phyloP scores from a whole-genome alignment of 2,329 filamentous ascomycete species.

The Phoma sp. region DNA sequence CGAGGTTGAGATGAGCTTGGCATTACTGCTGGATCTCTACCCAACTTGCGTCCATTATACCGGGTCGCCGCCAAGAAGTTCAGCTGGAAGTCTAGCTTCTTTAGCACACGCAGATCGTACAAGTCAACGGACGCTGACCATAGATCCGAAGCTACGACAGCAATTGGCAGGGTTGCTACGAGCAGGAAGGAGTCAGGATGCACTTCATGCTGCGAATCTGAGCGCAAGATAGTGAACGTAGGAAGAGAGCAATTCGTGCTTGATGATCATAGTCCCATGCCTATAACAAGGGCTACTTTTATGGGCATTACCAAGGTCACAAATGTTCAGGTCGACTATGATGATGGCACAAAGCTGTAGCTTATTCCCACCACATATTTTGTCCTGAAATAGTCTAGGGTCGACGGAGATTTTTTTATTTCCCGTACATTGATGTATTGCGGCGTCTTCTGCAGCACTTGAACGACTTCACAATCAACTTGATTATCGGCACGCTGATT shows the following conservation, averaged over 20 bases:
- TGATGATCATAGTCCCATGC: background rate
- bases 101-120: background rate
- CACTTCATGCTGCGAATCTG: background rate
- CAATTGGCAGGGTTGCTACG: background rate
- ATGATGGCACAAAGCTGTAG: background rate
- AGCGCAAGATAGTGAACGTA: background rate
- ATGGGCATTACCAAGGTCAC: background rate
- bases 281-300: background rate
- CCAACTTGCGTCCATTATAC: constrained; percentile 21
- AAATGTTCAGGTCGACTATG: background rate
- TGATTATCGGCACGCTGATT: no score
- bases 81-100: constrained; percentile 7
- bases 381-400: no score
- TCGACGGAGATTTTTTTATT: no score
- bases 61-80: background rate
- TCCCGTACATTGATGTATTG: no score
- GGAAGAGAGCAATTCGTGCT: background rate
- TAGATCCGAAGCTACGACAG: background rate
- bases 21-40: constrained; percentile 16
- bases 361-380: no score
- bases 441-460: no score
- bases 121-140: background rate
- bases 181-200: background rate
- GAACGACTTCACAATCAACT: no score
- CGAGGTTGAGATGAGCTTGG: constrained; percentile 22